Conservation (phyloP, 352 stramenopile genomes). For the Globisporangium apiculatum region DNA sequence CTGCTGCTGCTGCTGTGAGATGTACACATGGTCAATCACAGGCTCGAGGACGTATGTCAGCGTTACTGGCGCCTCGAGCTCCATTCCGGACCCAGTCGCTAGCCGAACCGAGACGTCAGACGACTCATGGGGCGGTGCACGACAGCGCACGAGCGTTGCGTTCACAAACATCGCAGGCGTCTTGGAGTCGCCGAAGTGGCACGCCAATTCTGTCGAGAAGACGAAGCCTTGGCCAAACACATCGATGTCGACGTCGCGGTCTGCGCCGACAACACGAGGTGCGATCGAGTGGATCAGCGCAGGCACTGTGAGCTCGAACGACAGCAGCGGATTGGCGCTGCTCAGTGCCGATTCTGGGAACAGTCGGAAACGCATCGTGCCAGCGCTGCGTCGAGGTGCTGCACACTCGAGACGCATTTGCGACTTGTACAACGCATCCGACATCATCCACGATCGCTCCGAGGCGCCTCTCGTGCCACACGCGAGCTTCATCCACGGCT, state of each 20-base stretch:
- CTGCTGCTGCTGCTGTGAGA: neutral
- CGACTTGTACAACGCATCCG: constrained; percentile 16
- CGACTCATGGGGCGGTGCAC: constrained; percentile 18
- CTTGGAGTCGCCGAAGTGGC: neutral
- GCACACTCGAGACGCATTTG: constrained; percentile 21
- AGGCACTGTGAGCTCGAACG: constrained; percentile 24
- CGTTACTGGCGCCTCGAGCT: constrained; percentile 13
- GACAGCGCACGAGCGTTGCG: constrained; percentile 27
- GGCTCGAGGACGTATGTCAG: constrained; percentile 16
- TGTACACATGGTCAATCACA: constrained; percentile 5
- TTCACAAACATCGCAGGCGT: constrained; percentile 18
- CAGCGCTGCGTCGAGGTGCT: constrained; percentile 8
- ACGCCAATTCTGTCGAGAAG: constrained; percentile 17
- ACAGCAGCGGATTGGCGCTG: constrained; percentile 2
- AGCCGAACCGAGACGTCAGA: constrained; percentile 22
- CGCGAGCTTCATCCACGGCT: constrained; percentile 30
- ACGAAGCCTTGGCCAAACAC: constrained; percentile 32
- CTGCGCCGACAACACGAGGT: constrained; percentile 16
- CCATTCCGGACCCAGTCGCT: constrained; percentile 17
- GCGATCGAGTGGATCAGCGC: constrained; percentile 18
- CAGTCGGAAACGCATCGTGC: constrained; percentile 16
- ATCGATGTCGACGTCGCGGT: constrained; percentile 15
- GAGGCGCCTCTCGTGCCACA: constrained; percentile 23
- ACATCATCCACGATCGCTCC: constrained; percentile 11
- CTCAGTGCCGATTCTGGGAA: constrained; percentile 19